These are phyloP conservation scores for Neocallimastix lanati DNA, from an alignment of 192 early-diverging fungal genomes.

Conservation along the genomic window DNA sequence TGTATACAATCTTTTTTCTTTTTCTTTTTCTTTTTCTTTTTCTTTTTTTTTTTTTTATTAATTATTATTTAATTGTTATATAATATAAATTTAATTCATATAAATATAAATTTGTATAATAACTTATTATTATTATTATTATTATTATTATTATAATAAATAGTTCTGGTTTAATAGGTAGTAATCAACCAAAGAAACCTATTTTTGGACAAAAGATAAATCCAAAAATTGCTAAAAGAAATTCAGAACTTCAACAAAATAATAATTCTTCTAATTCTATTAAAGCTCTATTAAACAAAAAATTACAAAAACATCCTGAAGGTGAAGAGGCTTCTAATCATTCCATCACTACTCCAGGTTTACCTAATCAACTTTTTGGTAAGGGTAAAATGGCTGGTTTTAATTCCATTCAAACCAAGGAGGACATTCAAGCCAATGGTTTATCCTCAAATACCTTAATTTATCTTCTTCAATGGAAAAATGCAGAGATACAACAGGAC, in stretches of 20 bases:
- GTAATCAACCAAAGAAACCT: background rate
- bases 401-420: background rate
- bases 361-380: background rate
- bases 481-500: no score
- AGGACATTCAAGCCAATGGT: background rate
- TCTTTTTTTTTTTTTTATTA: conserved; percentile 2
- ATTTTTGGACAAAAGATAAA: background rate
- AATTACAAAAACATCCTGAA: background rate
- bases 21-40: conserved; percentile 3
- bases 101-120: conserved; percentile 10
- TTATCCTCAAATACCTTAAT: background rate
- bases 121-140: conserved; percentile 9
- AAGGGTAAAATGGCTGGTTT: conserved; percentile 5
- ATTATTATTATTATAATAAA: background rate
- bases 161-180: background rate
- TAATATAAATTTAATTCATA: conserved; percentile 1
- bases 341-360: no score
- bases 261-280: background rate
- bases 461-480: background rate
- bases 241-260: background rate
- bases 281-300: background rate
- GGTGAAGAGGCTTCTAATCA: no score
- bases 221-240: background rate
- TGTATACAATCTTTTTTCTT: conserved; percentile 35
- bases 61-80: conserved; percentile 12